phyloP scores from a whole-genome alignment of 2,329 filamentous ascomycete species.

The Talaromyces sp. region DNA sequence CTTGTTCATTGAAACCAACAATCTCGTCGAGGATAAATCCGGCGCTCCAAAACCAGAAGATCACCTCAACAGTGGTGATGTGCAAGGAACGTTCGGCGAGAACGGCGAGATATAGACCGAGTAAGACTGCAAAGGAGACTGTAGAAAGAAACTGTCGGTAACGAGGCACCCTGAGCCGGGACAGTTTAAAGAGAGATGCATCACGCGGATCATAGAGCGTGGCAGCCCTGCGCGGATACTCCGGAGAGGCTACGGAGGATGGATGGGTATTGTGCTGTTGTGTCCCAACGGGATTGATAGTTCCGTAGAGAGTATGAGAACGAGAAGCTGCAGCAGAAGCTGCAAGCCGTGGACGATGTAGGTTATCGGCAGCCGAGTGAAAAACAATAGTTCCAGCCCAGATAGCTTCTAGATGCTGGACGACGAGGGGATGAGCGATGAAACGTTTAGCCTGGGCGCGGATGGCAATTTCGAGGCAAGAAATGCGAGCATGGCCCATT shows the following conservation, averaged over 20 bases:
- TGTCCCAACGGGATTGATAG: conserved; percentile 10
- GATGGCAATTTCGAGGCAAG: conserved; percentile 88
- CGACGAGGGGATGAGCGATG: conserved; percentile 81
- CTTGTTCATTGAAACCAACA: conserved; percentile 93
- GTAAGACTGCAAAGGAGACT: conserved; percentile 74
- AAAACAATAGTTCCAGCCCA: conserved; percentile 96
- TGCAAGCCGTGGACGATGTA: conserved; percentile 59
- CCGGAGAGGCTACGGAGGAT: conserved; percentile 9
- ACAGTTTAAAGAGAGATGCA: conserved; percentile 86
- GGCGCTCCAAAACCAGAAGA: conserved; percentile 98
- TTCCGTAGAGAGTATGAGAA: conserved; percentile 20
- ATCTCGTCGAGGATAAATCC: conserved; percentile 96
- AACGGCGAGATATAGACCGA: conserved; percentile 80
- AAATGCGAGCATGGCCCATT: conserved; percentile 67
- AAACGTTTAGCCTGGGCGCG: conserved; percentile 89
- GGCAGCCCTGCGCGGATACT: conserved; percentile 59
- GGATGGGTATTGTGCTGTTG: conserved; percentile 2
- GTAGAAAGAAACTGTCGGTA: conserved; percentile 90
- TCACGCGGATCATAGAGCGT: conserved; percentile 85
- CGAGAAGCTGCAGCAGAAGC: conserved; percentile 20
- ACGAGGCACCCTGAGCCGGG: conserved; percentile 79
- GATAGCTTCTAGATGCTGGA: conserved; percentile 93
- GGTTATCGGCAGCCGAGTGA: conserved; percentile 76
- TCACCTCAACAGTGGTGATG: conserved; percentile 76
- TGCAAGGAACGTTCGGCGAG: conserved; percentile 66